Percentiles rank a stretch among this genome's conserved stretches.
These are phyloP conservation scores for Podospora conica DNA, from an alignment of 495 filamentous ascomycete species.

Conservation along the genomic window DNA sequence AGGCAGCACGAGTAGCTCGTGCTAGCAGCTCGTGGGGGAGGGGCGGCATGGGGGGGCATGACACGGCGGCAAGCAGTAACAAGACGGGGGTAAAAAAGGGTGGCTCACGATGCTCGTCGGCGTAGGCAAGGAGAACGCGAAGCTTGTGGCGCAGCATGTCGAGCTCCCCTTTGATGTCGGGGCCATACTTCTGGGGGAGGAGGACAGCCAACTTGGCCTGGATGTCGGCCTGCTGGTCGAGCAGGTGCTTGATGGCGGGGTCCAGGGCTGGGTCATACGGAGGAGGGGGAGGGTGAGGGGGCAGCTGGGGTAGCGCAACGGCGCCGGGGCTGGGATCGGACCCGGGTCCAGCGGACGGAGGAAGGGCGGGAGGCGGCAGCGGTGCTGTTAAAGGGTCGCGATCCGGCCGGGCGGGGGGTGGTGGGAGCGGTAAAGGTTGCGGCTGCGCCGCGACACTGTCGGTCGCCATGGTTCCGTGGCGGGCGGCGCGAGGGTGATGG, in stretches of 20 bases:
- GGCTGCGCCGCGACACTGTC: slow-evolving; percentile 22
- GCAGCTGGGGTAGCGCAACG: slow-evolving; percentile 9
- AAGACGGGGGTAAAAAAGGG: slow-evolving; percentile 2
- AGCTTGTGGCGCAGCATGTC: slow-evolving; percentile 45
- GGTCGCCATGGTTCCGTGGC: slow-evolving; percentile 23
- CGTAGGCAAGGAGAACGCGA: slow-evolving; percentile 38
- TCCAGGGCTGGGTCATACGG: slow-evolving; percentile 37
- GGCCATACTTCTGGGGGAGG: slow-evolving; percentile 39
- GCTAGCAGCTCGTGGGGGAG: background rate
- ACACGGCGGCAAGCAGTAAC: background rate
- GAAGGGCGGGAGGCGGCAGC: slow-evolving; percentile 12
- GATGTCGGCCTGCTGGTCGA: slow-evolving; percentile 47
- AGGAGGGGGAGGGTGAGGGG: slow-evolving; percentile 8
- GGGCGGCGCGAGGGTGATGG: too few relatives aligned
- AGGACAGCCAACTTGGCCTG: slow-evolving; percentile 41
- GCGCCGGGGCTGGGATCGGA: slow-evolving; percentile 3
- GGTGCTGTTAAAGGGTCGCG: slow-evolving; percentile 26
- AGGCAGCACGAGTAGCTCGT: background rate
- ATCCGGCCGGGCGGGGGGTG: slow-evolving; percentile 19
- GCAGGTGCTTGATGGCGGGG: slow-evolving; percentile 39
- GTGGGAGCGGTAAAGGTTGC: slow-evolving; percentile 15
- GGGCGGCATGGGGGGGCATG: background rate
- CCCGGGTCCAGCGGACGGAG: slow-evolving; percentile 13
- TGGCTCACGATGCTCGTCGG: slow-evolving; percentile 40
- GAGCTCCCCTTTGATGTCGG: slow-evolving; percentile 39